Base-by-base conservation (phyloP, 768 basidiomycete genomes). In the Royoungia palumana region DNA sequence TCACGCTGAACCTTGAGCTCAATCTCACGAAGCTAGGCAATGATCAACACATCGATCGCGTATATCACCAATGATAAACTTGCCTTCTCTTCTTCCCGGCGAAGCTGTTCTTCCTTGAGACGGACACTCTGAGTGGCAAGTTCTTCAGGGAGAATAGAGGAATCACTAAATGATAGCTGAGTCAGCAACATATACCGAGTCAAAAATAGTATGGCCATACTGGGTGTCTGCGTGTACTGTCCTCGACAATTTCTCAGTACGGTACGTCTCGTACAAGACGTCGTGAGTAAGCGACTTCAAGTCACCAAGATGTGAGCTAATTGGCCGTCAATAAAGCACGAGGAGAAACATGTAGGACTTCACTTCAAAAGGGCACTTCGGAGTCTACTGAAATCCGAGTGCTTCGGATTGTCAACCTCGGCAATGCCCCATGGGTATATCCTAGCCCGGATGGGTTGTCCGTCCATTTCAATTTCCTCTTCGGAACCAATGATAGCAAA, bases 371-470 rank as follows among this genome's bases (percentile, higher is more conserved):
- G 76, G 35, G 94, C 95, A 54, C 89, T 88, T 58, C 95, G 77
- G 51, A 99, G 81, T 49, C 93, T 78, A 69, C 88, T 89, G 68
- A 98, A 98, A 75, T 99, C 96, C n/a, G 91, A 96, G 74, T 99
- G 96, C 67, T 92, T 89, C n/a, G 94, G 93, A 70, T 98, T 97
- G 76, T 99, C 96, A 53, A 98, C 94, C 67, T 98, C 94, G 43
- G 89, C 96, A 51, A 98, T 79, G 62, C 96, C 96, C 96, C 96
- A 99, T 5, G 96, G 96, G 71, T 98, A 99, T 64, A 93, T 85
- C 58, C 96, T 80, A 35, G 90, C 95, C 51, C 96, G 87, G 56
- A 96, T 85, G 37, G 83, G 83, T 69, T 94, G 84, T 24, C 94
- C 96, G 43, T 91, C 86, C 53, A 97, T 79, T 61, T 94, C 90